Evolutionary conservation across 2,329 filamentous ascomycete species (phyloP).

Genomic region (Aureobasidium uvarum): DNA sequence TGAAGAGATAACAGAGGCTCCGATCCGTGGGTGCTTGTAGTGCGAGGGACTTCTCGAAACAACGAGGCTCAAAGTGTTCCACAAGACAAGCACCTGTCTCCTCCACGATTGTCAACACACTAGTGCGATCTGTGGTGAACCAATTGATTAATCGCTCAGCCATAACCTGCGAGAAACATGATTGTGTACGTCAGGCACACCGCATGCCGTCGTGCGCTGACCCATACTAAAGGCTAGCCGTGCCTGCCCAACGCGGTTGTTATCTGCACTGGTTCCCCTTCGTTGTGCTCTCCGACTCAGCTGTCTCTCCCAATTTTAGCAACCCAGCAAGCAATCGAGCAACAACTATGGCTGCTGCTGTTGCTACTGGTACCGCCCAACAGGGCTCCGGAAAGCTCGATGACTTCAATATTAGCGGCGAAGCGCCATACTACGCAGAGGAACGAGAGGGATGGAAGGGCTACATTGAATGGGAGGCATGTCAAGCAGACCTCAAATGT

Average conservation of each 20-base stretch:
- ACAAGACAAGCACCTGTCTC: conserved; percentile 7
- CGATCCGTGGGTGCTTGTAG: neutral
- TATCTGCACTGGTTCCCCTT: neutral
- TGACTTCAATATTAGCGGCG: conserved; percentile 6
- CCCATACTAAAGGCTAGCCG: neutral
- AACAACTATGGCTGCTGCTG: neutral
- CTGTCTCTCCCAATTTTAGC: neutral
- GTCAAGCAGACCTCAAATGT: neutral
- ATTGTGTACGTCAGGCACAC: conserved; percentile 18
- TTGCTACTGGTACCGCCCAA: neutral
- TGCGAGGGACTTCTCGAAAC: neutral
- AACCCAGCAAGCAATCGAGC: neutral
- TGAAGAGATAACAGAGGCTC: neutral
- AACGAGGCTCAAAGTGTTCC: neutral
- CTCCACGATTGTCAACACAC: neutral
- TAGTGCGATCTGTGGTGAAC: conserved; percentile 13
- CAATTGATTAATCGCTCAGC: conserved; percentile 5
- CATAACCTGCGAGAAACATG: neutral
- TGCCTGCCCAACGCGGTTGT: neutral
- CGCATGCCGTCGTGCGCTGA: neutral
- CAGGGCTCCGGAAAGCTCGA: conserved; percentile 7
- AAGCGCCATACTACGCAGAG: conserved; percentile 42
- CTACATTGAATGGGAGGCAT: conserved; percentile 65
- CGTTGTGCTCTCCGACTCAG: neutral
- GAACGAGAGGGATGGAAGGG: conserved; percentile 48